phyloP scores from a whole-genome alignment of 495 filamentous ascomycete species.

The Opeltia flavorubescens region DNA sequence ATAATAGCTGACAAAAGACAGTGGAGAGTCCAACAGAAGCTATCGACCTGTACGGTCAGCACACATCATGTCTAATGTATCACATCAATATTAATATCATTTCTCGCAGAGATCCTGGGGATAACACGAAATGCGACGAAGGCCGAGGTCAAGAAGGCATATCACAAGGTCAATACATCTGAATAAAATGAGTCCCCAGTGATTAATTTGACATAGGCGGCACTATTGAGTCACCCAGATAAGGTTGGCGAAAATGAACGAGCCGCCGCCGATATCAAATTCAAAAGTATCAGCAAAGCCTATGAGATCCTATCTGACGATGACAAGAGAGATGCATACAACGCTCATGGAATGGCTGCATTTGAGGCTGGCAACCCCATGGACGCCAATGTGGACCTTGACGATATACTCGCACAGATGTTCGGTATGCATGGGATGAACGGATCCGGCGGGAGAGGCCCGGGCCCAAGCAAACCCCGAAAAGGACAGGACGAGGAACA shows the following conservation, averaged over 20 bases:
- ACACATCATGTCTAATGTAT: slow-evolving; percentile 1
- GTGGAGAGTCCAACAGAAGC: slow-evolving; percentile 31
- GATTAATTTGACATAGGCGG: slow-evolving; percentile 43
- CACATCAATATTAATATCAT: slow-evolving; percentile 3
- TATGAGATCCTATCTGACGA: slow-evolving; percentile 98
- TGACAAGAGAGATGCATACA: slow-evolving; percentile 79
- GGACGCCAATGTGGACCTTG: slow-evolving; percentile 62
- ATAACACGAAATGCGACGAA: slow-evolving; percentile 55
- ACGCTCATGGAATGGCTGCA: slow-evolving; percentile 88
- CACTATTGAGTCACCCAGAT: slow-evolving; percentile 80
- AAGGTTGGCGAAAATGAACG: slow-evolving; percentile 85
- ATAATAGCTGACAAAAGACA: slow-evolving; percentile 1
- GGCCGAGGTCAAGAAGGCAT: slow-evolving; percentile 90
- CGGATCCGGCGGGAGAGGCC: slow-evolving; percentile 29
- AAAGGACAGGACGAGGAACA: slow-evolving; percentile 77
- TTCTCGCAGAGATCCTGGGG: slow-evolving; percentile 53
- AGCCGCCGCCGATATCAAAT: slow-evolving; percentile 68
- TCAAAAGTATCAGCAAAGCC: slow-evolving; percentile 82
- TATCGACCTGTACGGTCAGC: slow-evolving; percentile 55
- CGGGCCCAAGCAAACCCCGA: slow-evolving; percentile 43
- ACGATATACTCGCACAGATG: slow-evolving; percentile 88
- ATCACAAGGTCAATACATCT: slow-evolving; percentile 60
- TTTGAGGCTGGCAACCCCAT: slow-evolving; percentile 61
- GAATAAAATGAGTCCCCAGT: neutral
- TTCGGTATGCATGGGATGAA: slow-evolving; percentile 56